These are phyloP conservation scores for Podila clonocystis DNA, from an alignment of 192 early-diverging fungal genomes.

Conservation along the genomic window DNA sequence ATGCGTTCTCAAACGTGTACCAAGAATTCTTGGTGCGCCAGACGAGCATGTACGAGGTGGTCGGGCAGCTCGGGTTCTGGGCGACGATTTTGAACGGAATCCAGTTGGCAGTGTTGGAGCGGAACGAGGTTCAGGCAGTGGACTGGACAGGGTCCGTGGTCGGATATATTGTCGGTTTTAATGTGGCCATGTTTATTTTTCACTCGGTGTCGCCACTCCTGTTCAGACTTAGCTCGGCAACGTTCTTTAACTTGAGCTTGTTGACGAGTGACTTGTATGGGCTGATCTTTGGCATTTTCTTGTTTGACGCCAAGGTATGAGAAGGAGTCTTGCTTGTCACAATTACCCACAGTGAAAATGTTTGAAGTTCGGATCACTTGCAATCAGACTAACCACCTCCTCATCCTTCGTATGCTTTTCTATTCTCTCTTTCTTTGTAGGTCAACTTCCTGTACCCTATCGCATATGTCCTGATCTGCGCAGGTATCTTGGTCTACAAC, in stretches of 20 bases:
- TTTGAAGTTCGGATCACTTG: no score
- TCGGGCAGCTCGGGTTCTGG: conserved; percentile 79
- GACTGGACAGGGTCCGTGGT: conserved; percentile 30
- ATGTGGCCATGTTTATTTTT: conserved; percentile 72
- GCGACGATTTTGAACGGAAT: conserved; percentile 75
- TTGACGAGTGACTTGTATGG: conserved; percentile 86
- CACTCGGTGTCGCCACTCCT: conserved; percentile 75
- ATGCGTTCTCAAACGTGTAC: conserved; percentile 76
- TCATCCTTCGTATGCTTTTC: no score
- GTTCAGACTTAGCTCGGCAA: conserved; percentile 75
- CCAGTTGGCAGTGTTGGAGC: conserved; percentile 77
- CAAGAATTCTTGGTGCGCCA: conserved; percentile 79
- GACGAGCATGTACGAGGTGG: conserved; percentile 76
- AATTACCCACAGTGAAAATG: no score
- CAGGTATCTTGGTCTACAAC: conserved; percentile 75
- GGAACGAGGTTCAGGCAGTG: conserved; percentile 55
- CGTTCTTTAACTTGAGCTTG: conserved; percentile 82
- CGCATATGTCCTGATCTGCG: conserved; percentile 72
- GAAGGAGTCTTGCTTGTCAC: no score
- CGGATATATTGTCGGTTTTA: conserved; percentile 65
- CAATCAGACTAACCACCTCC: neutral
- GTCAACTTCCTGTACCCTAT: conserved; percentile 68
- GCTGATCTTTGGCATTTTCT: conserved; percentile 75
- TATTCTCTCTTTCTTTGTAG: no score
- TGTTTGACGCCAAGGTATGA: conserved; percentile 73